These are phyloP conservation scores for Candida manassasensis DNA, from an alignment of 805 yeast genomes.

Conservation along the genomic window DNA sequence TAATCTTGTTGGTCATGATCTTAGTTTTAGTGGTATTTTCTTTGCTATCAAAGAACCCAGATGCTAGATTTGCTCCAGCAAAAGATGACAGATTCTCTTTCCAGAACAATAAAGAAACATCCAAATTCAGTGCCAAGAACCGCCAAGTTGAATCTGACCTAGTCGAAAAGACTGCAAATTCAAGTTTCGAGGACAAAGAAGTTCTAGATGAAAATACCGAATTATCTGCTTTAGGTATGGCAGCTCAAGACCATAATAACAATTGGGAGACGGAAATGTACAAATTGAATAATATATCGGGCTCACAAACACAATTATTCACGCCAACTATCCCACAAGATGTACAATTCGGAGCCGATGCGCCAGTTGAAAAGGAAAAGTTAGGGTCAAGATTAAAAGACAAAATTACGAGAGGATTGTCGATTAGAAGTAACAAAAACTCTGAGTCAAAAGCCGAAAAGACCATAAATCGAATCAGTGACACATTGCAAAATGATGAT, in stretches of 20 bases:
- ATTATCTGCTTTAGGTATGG: constrained; percentile 68
- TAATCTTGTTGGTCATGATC: constrained; percentile 65
- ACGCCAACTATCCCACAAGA: constrained; percentile 31
- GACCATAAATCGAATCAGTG: constrained; percentile 21
- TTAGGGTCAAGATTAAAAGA: constrained; percentile 42
- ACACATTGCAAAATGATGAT: constrained; percentile 16
- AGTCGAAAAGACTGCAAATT: background rate
- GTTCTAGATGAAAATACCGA: constrained; percentile 31
- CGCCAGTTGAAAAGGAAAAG: constrained; percentile 5
- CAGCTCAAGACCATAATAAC: constrained; percentile 76
- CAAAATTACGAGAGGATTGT: constrained; percentile 41
- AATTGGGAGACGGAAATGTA: constrained; percentile 71
- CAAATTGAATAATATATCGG: constrained; percentile 33
- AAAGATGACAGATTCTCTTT: constrained; percentile 90
- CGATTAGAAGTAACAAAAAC: constrained; percentile 18
- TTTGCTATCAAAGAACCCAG: constrained; percentile 77
- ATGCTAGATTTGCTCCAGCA: constrained; percentile 82
- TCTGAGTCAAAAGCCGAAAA: constrained; percentile 6
- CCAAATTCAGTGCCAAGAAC: background rate
- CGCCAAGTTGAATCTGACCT: background rate
- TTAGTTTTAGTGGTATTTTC: constrained; percentile 62
- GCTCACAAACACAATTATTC: constrained; percentile 12
- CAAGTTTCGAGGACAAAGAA: background rate
- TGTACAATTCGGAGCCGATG: constrained; percentile 13
- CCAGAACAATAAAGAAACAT: constrained; percentile 40